A percentile compares a stretch with the other conserved stretches of the same genome.
Evolutionary conservation across 441 rosid species (phyloP).

Genomic region (Pelargonium myrrhifolium): DNA sequence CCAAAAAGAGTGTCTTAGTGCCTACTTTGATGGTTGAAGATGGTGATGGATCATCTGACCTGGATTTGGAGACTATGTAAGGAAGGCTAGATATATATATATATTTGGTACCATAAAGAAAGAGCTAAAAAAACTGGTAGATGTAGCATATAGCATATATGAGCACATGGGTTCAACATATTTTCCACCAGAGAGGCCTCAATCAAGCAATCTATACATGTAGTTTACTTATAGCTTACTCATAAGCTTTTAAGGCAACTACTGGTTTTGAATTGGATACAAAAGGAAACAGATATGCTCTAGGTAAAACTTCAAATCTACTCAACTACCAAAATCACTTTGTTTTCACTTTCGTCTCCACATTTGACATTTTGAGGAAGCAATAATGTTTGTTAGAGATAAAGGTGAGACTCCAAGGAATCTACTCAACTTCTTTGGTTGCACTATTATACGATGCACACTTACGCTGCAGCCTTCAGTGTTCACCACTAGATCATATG

Average conservation of each 20-base stretch:
- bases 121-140: no score
- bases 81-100: no score
- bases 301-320: slow-evolving; percentile 6
- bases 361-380: slow-evolving; percentile 14
- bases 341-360: slow-evolving; percentile 10
- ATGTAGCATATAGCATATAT: no score
- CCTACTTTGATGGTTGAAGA: slow-evolving; percentile 18
- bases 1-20: slow-evolving; percentile 14
- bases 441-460: no score
- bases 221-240: background rate
- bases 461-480: no score
- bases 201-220: background rate
- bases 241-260: slow-evolving; percentile 5
- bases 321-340: slow-evolving; percentile 16
- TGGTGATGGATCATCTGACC: slow-evolving; percentile 20
- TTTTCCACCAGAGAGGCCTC: background rate
- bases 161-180: no score
- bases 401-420: no score
- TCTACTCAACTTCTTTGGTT: no score
- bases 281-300: slow-evolving; percentile 6
- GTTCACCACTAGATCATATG: no score
- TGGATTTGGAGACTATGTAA: slow-evolving; percentile 31
- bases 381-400: background rate
- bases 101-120: background rate
- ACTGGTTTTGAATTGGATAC: background rate